phyloP scores from a whole-genome alignment of 1,139 yeast species.

The Geotrichum phurueaensis region DNA sequence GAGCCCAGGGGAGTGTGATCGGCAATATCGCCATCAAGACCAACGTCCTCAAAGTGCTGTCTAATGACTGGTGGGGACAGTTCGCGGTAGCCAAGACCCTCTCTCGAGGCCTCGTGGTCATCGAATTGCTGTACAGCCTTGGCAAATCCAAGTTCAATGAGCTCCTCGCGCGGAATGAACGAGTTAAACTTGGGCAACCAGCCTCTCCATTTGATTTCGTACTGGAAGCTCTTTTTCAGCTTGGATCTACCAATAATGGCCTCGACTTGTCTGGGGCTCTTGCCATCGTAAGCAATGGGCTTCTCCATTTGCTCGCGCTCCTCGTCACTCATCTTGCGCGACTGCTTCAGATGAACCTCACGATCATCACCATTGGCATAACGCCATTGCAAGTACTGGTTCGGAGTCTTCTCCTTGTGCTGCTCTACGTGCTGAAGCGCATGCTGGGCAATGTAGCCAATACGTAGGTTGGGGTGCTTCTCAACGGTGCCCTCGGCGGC shows the following conservation, averaged over 20 bases:
- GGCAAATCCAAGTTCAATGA: slow-evolving; percentile 76
- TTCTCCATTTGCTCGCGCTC: slow-evolving; percentile 76
- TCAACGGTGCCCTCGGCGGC: slow-evolving; percentile 88
- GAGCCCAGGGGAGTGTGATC: slow-evolving; percentile 97
- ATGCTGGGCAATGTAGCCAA: slow-evolving; percentile 97
- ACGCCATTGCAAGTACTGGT: slow-evolving; percentile 97
- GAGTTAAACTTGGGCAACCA: slow-evolving; percentile 93
- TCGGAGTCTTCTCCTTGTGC: slow-evolving; percentile 96
- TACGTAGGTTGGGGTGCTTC: slow-evolving; percentile 96
- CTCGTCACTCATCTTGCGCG: slow-evolving; percentile 79
- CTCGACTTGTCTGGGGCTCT: slow-evolving; percentile 83
- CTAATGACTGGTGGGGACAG: slow-evolving; percentile 86
- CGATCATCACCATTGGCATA: slow-evolving; percentile 97
- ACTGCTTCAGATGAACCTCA: slow-evolving; percentile 88
- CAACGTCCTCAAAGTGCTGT: slow-evolving; percentile 95
- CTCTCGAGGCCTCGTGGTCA: slow-evolving; percentile 97
- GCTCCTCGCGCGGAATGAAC: slow-evolving; percentile 81
- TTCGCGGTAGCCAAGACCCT: slow-evolving; percentile 96
- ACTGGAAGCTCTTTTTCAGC: slow-evolving; percentile 91
- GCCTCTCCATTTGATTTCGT: slow-evolving; percentile 89
- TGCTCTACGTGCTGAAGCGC: slow-evolving; percentile 95
- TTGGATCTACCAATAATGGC: slow-evolving; percentile 97
- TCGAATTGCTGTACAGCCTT: slow-evolving; percentile 90
- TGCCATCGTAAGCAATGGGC: slow-evolving; percentile 79
- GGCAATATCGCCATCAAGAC: slow-evolving; percentile 95